Conservation (phyloP, 345 rosid genomes). For the Camelina hispida region DNA sequence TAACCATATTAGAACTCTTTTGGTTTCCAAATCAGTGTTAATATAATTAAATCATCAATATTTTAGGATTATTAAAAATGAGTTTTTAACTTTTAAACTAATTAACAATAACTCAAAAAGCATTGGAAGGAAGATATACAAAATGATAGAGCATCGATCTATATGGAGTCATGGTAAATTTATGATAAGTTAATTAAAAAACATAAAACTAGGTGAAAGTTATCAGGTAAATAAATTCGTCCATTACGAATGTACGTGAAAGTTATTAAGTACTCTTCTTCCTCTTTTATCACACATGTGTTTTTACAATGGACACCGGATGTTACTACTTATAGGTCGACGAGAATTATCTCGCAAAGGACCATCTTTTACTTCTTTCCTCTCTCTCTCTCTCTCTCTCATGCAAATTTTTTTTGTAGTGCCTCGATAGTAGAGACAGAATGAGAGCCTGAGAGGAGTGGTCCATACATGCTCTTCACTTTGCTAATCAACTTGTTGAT, state of each 20-base stretch:
- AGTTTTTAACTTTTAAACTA: not conserved
- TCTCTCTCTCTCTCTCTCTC: slow-evolving; percentile 9
- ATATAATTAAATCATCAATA: not conserved
- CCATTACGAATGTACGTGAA: slow-evolving; percentile 26
- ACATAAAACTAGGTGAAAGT: slow-evolving; percentile 3
- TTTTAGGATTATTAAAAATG: not conserved
- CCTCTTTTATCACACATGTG: slow-evolving; percentile 16
- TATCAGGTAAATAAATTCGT: slow-evolving; percentile 8
- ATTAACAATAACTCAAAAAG: not conserved
- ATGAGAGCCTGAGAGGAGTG: slow-evolving; percentile 13
- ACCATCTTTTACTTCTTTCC: slow-evolving; percentile 23
- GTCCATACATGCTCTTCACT: slow-evolving; percentile 29
- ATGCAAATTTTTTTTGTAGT: slow-evolving; percentile 7
- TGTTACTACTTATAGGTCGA: slow-evolving; percentile 31
- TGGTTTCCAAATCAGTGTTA: not conserved
- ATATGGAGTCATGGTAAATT: not conserved
- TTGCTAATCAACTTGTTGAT: slow-evolving; percentile 27
- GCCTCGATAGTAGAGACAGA: slow-evolving; percentile 6
- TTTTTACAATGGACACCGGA: slow-evolving; percentile 1
- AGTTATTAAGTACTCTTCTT: too few relatives aligned
- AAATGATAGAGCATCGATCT: slow-evolving; percentile 6
- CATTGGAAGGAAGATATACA: slow-evolving; percentile 2
- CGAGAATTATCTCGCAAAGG: slow-evolving; percentile 29
- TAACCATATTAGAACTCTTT: not conserved
- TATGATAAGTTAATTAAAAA: not conserved